Conservation (phyloP, 441 rosid genomes). For the Gossypium davidsonii region DNA sequence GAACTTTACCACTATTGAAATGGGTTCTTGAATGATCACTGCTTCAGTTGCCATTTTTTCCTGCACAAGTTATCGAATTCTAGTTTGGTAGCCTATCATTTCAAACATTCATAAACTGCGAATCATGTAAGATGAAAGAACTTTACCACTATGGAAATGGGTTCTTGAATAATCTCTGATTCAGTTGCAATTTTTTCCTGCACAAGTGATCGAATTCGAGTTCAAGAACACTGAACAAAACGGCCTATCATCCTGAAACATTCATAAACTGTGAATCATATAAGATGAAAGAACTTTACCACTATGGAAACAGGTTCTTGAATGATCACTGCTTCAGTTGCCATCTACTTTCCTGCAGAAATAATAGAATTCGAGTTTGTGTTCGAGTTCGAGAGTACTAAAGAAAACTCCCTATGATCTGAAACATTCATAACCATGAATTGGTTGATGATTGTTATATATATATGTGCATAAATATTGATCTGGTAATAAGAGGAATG, state of each 20-base stretch:
- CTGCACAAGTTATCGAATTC: slow-evolving; percentile 19
- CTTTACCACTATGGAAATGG: slow-evolving; percentile 37
- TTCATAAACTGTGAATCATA: not conserved
- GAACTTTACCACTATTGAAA: slow-evolving; percentile 36
- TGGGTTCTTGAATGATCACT: slow-evolving; percentile 32
- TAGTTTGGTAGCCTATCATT: slow-evolving; percentile 1
- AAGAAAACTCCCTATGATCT: slow-evolving; percentile 10
- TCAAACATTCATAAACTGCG: slow-evolving; percentile 18
- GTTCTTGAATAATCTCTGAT: slow-evolving; percentile 35
- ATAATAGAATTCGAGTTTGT: not conserved
- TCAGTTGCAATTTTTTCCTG: slow-evolving; percentile 53
- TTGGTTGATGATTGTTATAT: slow-evolving; percentile 20
- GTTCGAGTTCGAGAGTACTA: not conserved
- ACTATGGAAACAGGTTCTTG: slow-evolving; percentile 30
- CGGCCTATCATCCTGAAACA: slow-evolving; percentile 6
- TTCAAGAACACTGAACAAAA: slow-evolving; percentile 3
- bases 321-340: slow-evolving; percentile 41
- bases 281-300: slow-evolving; percentile 32
- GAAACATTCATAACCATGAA: slow-evolving; percentile 21
- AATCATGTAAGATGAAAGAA: slow-evolving; percentile 9
- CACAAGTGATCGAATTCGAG: slow-evolving; percentile 13
- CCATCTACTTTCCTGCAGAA: slow-evolving; percentile 41
- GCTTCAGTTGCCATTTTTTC: slow-evolving; percentile 55
- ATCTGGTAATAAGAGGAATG: slow-evolving; percentile 18
- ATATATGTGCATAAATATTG: slow-evolving; percentile 13